Base-by-base conservation (phyloP, 495 filamentous ascomycete species). In the Neurospora discreta region DNA sequence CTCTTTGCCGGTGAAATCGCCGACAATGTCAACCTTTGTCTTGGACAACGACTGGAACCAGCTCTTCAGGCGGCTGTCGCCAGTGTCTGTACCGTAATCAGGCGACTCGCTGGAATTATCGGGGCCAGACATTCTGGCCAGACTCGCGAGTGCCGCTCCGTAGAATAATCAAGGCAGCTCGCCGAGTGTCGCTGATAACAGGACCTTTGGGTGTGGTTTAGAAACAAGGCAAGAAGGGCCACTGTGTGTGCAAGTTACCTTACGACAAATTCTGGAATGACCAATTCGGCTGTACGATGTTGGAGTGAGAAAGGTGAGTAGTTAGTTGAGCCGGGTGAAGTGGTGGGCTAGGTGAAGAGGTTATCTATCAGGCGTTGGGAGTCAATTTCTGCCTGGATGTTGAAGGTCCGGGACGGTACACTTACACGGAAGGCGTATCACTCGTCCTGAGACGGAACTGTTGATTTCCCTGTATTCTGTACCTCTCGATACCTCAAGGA, bases 1-100 rank as follows among this genome's bases (percentile, higher is more conserved):
- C 72, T 92, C 91, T 67, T 86, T 83, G 18, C 92, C 92, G 11
- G 89, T 89, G 79, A 91, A 93, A 75, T 94, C 92, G 3, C 92
- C 90, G 3, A 91, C 84, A 2, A 92, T 82, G 76, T 92, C 89
- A 40, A 91, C 75, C 30, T 71, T 80, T 40, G 76, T 71, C n/a
- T 81, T 74, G 15, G 52, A 26, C 30, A 65, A 33, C 2, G 26
- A 65, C 33, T 7, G 52, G 52, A 65, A 26, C 52, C 52, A 65
- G 52, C 30, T 65, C 52, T 65, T 65, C 52, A 65, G 13, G 13
- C 3, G 26, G 6, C 33, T 11, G 10, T 26, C 52, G 26, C 15
- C 26, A 18, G 26, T 13, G 52, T 30, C 52, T 30, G 52, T 7
- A 3, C 6, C 15, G 6, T 26, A 6, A 16, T 26, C 23, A 65